These are phyloP conservation scores for Pseudogymnoascus sp. DNA, from an alignment of 2,329 filamentous ascomycete species.

Conservation along the genomic window DNA sequence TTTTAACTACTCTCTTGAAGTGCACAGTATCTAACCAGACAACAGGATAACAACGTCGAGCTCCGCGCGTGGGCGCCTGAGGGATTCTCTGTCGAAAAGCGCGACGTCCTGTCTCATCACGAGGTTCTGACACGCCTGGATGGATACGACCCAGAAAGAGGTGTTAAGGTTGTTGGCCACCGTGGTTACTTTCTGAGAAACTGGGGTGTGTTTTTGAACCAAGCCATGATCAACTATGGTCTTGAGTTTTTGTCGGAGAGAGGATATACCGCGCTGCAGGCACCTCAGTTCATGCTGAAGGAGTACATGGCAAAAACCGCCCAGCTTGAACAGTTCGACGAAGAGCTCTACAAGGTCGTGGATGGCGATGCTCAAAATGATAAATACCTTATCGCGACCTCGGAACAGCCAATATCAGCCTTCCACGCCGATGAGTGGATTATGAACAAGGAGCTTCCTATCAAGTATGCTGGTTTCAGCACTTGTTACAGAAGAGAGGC, in stretches of 20 bases:
- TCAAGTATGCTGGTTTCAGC: conserved; percentile 87
- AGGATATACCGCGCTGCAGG: conserved; percentile 75
- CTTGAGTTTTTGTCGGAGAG: conserved; percentile 77
- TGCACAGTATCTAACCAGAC: not conserved
- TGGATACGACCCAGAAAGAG: conserved; percentile 87
- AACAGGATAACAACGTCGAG: conserved; percentile 68
- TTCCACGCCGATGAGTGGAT: conserved; percentile 94
- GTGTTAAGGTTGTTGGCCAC: conserved; percentile 90
- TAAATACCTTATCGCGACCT: conserved; percentile 73
- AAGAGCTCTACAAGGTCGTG: conserved; percentile 95
- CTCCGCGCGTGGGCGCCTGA: conserved; percentile 75
- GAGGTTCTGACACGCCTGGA: conserved; percentile 83
- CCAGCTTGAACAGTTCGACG: conserved; percentile 93
- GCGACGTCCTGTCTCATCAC: conserved; percentile 79
- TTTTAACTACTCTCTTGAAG: not conserved
- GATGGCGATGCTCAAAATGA: conserved; percentile 80
- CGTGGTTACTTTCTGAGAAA: conserved; percentile 86
- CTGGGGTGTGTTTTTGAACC: conserved; percentile 86
- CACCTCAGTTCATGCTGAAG: conserved; percentile 90
- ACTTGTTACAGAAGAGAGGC: conserved; percentile 96
- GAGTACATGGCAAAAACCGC: conserved; percentile 98
- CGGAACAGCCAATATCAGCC: conserved; percentile 89
- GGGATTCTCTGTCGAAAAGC: conserved; percentile 65
- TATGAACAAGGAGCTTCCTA: conserved; percentile 72
- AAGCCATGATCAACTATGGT: conserved; percentile 91